Percentiles rank a stretch among this genome's conserved stretches.
These are phyloP conservation scores for Populus alba DNA, from an alignment of 345 rosid genomes.

Conservation along the genomic window DNA sequence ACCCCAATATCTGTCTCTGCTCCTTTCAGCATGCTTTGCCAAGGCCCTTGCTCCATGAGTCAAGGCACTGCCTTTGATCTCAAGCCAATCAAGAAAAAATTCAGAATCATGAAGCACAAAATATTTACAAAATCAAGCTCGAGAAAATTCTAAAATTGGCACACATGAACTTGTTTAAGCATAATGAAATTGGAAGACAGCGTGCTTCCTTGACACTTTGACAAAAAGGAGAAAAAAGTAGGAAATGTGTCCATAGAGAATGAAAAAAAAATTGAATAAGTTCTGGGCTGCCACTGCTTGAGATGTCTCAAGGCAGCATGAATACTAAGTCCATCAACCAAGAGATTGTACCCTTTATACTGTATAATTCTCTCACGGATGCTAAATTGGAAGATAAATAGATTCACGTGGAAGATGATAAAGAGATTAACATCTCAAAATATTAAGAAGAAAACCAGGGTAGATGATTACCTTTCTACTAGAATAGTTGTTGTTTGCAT, in stretches of 20 bases:
- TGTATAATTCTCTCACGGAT: background rate
- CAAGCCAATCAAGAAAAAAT: conserved; percentile 15
- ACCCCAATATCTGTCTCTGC: conserved; percentile 62
- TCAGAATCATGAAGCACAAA: conserved; percentile 5
- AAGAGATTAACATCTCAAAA: background rate
- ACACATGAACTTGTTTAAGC: background rate
- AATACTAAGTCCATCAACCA: background rate
- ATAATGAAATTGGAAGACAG: background rate
- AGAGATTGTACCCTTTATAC: background rate
- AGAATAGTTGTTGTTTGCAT: conserved; percentile 1
- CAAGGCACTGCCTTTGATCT: conserved; percentile 62
- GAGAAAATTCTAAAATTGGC: background rate
- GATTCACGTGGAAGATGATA: background rate
- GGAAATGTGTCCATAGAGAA: background rate
- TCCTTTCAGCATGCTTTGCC: conserved; percentile 67
- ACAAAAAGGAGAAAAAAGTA: conserved; percentile 2
- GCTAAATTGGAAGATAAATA: background rate
- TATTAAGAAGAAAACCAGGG: background rate
- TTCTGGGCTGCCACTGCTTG: background rate
- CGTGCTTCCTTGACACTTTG: background rate
- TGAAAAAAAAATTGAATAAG: background rate
- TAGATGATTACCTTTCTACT: background rate
- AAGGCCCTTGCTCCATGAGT: conserved; percentile 80
- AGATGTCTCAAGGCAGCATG: too few species aligned
- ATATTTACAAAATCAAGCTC: background rate